Conservation (phyloP, 148 eudicot species). For the Chenopodium quinoa region DNA sequence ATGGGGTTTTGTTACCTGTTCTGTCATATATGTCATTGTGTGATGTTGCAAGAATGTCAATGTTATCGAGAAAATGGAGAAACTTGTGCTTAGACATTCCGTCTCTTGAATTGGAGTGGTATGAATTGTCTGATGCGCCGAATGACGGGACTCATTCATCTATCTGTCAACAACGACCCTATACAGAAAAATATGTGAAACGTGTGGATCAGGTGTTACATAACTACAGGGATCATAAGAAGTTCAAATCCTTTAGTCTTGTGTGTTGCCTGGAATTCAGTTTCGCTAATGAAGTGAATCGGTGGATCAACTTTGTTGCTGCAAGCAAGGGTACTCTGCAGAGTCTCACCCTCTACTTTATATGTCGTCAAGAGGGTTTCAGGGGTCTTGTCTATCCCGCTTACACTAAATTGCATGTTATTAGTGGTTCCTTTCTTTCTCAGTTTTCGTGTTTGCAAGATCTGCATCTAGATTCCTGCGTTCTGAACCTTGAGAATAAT, state of each 20-base stretch:
- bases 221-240: not conserved
- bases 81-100: not conserved
- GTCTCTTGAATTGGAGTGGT: conserved; percentile 3
- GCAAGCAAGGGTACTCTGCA: not conserved
- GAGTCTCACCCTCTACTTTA: not conserved
- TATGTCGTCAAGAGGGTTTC: not conserved
- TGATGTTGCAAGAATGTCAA: not conserved
- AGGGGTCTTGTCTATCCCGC: too few relatives aligned
- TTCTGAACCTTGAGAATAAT: too few relatives aligned
- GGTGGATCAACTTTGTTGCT: not conserved
- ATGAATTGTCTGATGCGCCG: not conserved
- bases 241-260: not conserved
- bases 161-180: not conserved
- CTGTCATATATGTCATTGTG: not conserved
- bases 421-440: too few relatives aligned
- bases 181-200: not conserved
- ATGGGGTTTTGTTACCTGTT: not conserved
- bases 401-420: too few relatives aligned
- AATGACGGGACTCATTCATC: too few relatives aligned
- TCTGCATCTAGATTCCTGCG: too few relatives aligned
- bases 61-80: not conserved
- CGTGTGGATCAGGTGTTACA: not conserved
- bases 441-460: too few relatives aligned
- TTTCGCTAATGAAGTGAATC: not conserved
- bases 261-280: not conserved